Base-by-base conservation (phyloP, 345 rosid genomes). In the Melastoma malabathricum region DNA sequence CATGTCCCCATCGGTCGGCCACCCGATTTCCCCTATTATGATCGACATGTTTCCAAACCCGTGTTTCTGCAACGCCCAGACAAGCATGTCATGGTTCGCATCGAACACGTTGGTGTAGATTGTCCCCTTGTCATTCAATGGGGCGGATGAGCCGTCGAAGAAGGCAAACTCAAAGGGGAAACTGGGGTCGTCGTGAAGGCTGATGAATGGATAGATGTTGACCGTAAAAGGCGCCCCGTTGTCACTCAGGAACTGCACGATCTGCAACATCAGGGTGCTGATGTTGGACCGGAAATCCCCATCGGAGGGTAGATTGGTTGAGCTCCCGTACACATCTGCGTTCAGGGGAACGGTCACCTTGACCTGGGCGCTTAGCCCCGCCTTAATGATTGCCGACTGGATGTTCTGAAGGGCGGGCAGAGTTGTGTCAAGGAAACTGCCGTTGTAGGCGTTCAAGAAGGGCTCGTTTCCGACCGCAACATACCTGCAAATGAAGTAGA, bases 401-500 rank as follows among this genome's bases (percentile, higher is more conserved):
- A 92, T 60, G 62, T 92, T 87, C 52, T 52, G 66, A 18, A 86
- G 75, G 20, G 98, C 98, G 18, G 97, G 97, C 56, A 66, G 75
- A 44, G 95, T 84, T 5, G 85, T 74, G 1, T 14, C 31, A 19
- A 84, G 76, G 64, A 62, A 92, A 52, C 55, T 87, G 47, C 89
- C 94, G 6, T 87, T 87, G 67, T 79, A 92, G 15, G 95, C 75
- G 15, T 70, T 38, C 68, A 92, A 60, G 65, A 87, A 92, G 34
- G 95, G 98, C 51, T 92, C 98, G 57, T 87, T 92, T 4, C 97
- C 98, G 1, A 84, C 95, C n/a, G 95, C 96, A 14, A 86, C 81
- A 46, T 86, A 80, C 69, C 98, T 90, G 84, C 58, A n/a, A 66
- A 61, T 46, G 51, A 60, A 6, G 16, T 14, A 10, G 9, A 29